Conservation (phyloP, 2,329 filamentous ascomycete species). For the Blastomyces emzantsi region DNA sequence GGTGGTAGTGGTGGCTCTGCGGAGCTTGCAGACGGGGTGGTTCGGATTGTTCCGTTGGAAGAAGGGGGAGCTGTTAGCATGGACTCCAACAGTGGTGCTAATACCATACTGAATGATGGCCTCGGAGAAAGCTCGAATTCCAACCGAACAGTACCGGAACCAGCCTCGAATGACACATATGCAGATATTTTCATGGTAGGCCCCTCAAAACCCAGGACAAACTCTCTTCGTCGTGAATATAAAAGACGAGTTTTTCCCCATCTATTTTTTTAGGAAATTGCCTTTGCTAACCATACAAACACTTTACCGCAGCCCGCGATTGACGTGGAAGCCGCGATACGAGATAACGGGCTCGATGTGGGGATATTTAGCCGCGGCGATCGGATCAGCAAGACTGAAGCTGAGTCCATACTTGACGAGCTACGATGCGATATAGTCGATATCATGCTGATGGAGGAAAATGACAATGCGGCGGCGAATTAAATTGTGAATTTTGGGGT, state of each 20-base stretch:
- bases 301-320: conserved; percentile 38
- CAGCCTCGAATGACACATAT: neutral
- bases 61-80: conserved; percentile 6
- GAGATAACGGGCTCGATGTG: conserved; percentile 42
- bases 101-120: neutral
- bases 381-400: conserved; percentile 12
- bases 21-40: neutral
- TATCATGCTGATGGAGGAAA: neutral
- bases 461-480: neutral
- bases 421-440: conserved; percentile 16
- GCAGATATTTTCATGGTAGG: conserved; percentile 18
- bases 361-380: conserved; percentile 44
- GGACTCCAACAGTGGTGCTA: neutral
- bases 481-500: neutral
- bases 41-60: conserved; percentile 7
- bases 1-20: neutral
- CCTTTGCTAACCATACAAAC: neutral
- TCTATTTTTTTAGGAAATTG: neutral
- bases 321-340: conserved; percentile 48
- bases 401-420: conserved; percentile 15
- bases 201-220: neutral
- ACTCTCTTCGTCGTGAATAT: neutral
- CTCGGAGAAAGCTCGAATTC: neutral
- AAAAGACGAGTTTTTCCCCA: neutral
- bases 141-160: neutral